A percentile compares a stretch with the other conserved stretches of the same genome.
phyloP scores from a whole-genome alignment of 108 stramenopile species.

The Skeletonema grethae region DNA sequence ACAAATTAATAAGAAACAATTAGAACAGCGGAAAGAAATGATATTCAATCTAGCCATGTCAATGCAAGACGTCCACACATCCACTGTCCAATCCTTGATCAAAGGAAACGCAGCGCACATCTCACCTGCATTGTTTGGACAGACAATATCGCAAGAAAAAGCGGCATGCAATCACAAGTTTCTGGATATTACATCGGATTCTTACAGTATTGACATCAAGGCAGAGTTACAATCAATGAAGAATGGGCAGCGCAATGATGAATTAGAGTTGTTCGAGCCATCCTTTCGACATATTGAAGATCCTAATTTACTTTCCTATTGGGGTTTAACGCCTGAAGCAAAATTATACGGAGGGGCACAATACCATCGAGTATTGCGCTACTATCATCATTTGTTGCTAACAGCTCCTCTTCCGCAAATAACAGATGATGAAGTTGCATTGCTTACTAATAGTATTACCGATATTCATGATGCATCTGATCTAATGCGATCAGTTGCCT shows the following conservation, averaged over 20 bases:
- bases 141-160: conserved; percentile 35
- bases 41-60: conserved; percentile 18
- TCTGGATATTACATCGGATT: background rate
- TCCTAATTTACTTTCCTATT: conserved; percentile 18
- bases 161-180: conserved; percentile 25
- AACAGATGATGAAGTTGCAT: conserved; percentile 29
- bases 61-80: conserved; percentile 23
- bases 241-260: background rate
- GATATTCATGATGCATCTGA: conserved; percentile 33
- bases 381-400: conserved; percentile 19
- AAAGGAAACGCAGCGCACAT: conserved; percentile 26
- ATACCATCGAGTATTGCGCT: conserved; percentile 28
- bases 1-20: background rate
- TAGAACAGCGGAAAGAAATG: conserved; percentile 10
- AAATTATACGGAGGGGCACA: conserved; percentile 38
- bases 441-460: conserved; percentile 29
- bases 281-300: conserved; percentile 35
- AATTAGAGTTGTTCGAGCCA: background rate
- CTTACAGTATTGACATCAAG: background rate
- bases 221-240: background rate
- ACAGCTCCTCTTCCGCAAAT: conserved; percentile 15
- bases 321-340: conserved; percentile 25
- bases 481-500: conserved; percentile 26
- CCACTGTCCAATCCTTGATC: conserved; percentile 20
- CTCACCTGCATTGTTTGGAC: conserved; percentile 29